Evolutionary conservation across 352 stramenopile species (phyloP).

Genomic region (Albugo candida): DNA sequence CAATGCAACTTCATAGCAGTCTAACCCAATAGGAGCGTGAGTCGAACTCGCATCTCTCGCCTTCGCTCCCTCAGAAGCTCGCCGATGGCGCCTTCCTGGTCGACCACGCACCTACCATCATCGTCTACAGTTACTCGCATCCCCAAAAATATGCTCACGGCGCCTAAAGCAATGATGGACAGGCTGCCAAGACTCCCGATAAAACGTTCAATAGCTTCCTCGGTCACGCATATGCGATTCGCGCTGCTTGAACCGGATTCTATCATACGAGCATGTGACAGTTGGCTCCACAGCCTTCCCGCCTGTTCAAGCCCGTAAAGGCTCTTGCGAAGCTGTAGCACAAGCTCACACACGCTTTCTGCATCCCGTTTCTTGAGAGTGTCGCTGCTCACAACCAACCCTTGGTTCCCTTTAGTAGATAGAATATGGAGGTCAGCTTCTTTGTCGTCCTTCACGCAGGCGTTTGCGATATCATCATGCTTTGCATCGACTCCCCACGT

Average conservation of each 20-base stretch:
- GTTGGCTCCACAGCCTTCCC: slow-evolving; percentile 1
- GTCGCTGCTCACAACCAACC: too few species aligned
- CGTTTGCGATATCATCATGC: slow-evolving; percentile 2
- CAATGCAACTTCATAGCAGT: slow-evolving; percentile 7
- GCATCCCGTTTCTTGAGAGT: not conserved
- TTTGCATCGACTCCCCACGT: not conserved
- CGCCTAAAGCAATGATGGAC: not conserved
- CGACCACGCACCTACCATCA: slow-evolving; percentile 1
- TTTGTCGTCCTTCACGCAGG: slow-evolving; percentile 2
- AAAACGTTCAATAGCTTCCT: not conserved
- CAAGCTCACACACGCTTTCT: not conserved
- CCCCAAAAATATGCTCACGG: not conserved
- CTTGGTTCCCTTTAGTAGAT: not conserved
- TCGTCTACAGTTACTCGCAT: slow-evolving; percentile 5
- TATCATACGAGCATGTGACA: slow-evolving; percentile 1
- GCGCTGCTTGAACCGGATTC: not conserved
- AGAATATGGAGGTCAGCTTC: slow-evolving; percentile 2
- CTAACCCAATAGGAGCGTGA: slow-evolving; percentile 3
- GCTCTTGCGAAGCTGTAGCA: slow-evolving; percentile 2
- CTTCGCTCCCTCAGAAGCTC: too few species aligned
- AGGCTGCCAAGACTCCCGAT: not conserved
- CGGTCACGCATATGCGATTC: not conserved
- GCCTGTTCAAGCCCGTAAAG: slow-evolving; percentile 5
- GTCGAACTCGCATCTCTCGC: slow-evolving; percentile 11
- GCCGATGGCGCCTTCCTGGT: slow-evolving; percentile 12